Evolutionary conservation across 257 asterid genomes (phyloP).

Genomic region (Plantago major): DNA sequence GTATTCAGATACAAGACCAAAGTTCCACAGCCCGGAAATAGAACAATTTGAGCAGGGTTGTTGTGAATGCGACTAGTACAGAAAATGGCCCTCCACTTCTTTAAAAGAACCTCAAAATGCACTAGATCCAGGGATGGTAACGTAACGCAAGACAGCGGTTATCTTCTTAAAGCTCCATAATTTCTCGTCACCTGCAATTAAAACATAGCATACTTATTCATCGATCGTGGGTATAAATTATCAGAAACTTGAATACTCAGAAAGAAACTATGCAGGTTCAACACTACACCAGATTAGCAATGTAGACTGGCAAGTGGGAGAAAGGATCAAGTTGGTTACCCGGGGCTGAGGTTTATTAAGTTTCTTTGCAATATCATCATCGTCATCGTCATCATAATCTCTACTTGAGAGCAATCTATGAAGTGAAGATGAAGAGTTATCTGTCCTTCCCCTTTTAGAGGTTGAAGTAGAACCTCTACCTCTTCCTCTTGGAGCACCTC

Average conservation of each 20-base stretch:
- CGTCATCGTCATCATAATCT: conserved; percentile 68
- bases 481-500: conserved; percentile 89
- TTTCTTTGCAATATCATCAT: conserved; percentile 58
- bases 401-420: conserved; percentile 56
- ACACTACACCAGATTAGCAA: background rate
- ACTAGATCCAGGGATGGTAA: conserved; percentile 2
- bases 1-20: no score
- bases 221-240: background rate
- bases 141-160: conserved; percentile 16
- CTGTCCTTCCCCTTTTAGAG: conserved; percentile 86
- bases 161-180: conserved; percentile 76
- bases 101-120: no score
- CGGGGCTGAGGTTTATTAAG: conserved; percentile 59
- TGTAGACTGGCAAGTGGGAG: conserved; percentile 2
- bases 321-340: conserved; percentile 40
- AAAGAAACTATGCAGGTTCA: no score
- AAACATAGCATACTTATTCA: conserved; percentile 6
- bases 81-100: background rate
- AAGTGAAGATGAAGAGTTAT: conserved; percentile 68
- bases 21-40: no score
- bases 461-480: conserved; percentile 63
- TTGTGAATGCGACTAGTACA: no score
- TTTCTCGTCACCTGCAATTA: conserved; percentile 67
- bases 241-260: no score
- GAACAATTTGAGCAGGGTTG: no score